Conservation (phyloP, 1,284 basidiomycete species). For the Leucoagaricus sp. region DNA sequence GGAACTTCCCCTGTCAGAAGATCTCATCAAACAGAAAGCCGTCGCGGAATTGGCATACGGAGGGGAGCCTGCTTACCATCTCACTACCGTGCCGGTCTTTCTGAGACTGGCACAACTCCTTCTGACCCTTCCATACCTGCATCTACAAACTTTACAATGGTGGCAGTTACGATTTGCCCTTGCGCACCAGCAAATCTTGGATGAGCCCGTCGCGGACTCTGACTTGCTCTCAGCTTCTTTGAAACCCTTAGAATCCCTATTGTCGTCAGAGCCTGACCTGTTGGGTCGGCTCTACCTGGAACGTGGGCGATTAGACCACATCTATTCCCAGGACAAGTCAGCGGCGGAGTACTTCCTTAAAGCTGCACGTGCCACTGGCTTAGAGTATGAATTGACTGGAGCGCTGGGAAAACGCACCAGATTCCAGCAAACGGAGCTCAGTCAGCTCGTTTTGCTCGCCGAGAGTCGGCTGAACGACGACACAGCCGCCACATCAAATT, state of each 20-base stretch:
- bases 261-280: constrained; percentile 59
- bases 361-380: constrained; percentile 76
- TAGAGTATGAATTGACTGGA: constrained; percentile 92
- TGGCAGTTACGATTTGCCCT: constrained; percentile 80
- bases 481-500: constrained; percentile 23
- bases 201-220: constrained; percentile 77
- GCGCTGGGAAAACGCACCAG: constrained; percentile 94
- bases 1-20: constrained; percentile 39
- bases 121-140: constrained; percentile 52
- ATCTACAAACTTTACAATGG: constrained; percentile 58
- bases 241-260: constrained; percentile 45
- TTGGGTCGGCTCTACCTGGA: constrained; percentile 77
- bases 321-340: constrained; percentile 71
- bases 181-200: constrained; percentile 84
- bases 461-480: constrained; percentile 68
- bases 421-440: constrained; percentile 86
- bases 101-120: constrained; percentile 79
- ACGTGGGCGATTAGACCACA: constrained; percentile 79
- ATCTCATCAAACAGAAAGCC: constrained; percentile 64
- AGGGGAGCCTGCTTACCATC: constrained; percentile 97
- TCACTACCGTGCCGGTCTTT: constrained; percentile 70
- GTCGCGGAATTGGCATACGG: constrained; percentile 79
- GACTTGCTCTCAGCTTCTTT: constrained; percentile 49
- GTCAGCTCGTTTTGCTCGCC: constrained; percentile 93
- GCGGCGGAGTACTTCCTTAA: constrained; percentile 82